Percentiles rank a stretch among this genome's conserved stretches.
These are phyloP conservation scores for Diphasiastrum complanatum DNA, from an alignment of 83 land plant genomes.

Conservation along the genomic window DNA sequence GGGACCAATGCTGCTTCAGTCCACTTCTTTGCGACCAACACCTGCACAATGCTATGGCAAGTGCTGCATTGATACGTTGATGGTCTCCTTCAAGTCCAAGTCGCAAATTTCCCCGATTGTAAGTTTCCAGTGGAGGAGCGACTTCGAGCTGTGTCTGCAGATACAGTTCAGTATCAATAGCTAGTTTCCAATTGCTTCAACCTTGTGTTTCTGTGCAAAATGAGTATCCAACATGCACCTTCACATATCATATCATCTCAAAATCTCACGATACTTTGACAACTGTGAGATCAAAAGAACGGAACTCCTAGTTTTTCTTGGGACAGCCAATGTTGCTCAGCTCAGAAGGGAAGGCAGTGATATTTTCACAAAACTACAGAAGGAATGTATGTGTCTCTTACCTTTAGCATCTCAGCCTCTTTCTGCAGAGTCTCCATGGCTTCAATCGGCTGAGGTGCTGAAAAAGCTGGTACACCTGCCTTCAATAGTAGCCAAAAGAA, in stretches of 20 bases:
- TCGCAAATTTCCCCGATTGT: constrained; percentile 32
- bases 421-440: constrained; percentile 72
- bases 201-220: no score
- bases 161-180: not conserved
- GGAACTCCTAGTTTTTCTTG: no score
- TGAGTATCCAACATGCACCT: no score
- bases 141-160: constrained; percentile 53
- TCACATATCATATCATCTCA: no score
- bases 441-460: constrained; percentile 83
- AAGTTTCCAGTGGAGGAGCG: constrained; percentile 41
- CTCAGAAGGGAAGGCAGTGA: not conserved
- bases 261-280: no score
- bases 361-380: not conserved
- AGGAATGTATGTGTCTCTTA: constrained; percentile 18
- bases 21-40: constrained; percentile 38
- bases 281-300: no score
- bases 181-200: not conserved
- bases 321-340: constrained; percentile 4
- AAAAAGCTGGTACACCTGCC: constrained; percentile 81
- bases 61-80: constrained; percentile 84
- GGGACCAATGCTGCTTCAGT: constrained; percentile 1
- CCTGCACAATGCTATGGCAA: constrained; percentile 71
- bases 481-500: constrained; percentile 24
- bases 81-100: constrained; percentile 91
- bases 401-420: constrained; percentile 56